Percentiles rank a stretch among this genome's conserved stretches.
phyloP scores from a whole-genome alignment of 805 yeast species.

The Ogataea nonfermentans region DNA sequence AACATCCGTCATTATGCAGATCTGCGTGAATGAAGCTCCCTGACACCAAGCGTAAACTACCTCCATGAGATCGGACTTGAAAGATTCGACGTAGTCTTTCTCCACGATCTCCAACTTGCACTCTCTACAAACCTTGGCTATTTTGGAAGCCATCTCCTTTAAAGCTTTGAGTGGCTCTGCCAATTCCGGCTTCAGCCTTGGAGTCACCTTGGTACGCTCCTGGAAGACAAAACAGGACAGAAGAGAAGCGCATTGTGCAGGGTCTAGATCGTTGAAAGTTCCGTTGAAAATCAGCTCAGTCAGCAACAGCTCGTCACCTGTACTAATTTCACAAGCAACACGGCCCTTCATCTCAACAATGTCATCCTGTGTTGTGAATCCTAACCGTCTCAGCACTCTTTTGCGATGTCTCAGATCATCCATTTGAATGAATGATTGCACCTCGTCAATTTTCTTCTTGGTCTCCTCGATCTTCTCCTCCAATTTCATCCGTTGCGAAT shows the following conservation, averaged over 20 bases:
- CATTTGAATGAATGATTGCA: constrained; percentile 88
- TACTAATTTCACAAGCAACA: constrained; percentile 86
- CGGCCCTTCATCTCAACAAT: constrained; percentile 95
- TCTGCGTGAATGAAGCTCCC: constrained; percentile 94
- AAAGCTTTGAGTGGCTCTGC: constrained; percentile 88
- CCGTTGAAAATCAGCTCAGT: constrained; percentile 96
- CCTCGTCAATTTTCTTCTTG: constrained; percentile 68
- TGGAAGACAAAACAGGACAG: constrained; percentile 96
- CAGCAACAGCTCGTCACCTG: constrained; percentile 80
- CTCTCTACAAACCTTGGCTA: constrained; percentile 87
- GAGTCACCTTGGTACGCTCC: constrained; percentile 87
- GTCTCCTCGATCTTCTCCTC: constrained; percentile 56
- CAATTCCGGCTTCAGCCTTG: constrained; percentile 81
- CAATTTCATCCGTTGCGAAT: constrained; percentile 60
- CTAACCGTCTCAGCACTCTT: constrained; percentile 87
- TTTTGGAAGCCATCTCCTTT: constrained; percentile 86
- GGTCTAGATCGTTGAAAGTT: constrained; percentile 80
- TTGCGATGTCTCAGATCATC: constrained; percentile 93
- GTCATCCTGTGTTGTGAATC: constrained; percentile 82
- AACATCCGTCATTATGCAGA: constrained; percentile 98
- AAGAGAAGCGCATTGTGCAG: constrained; percentile 90
- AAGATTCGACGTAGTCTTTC: constrained; percentile 87
- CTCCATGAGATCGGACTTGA: constrained; percentile 94
- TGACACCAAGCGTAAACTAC: constrained; percentile 96
- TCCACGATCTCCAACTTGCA: constrained; percentile 88